phyloP scores from a whole-genome alignment of 2,329 filamentous ascomycete species.

The Pseudovirgaria hyperparasitica region DNA sequence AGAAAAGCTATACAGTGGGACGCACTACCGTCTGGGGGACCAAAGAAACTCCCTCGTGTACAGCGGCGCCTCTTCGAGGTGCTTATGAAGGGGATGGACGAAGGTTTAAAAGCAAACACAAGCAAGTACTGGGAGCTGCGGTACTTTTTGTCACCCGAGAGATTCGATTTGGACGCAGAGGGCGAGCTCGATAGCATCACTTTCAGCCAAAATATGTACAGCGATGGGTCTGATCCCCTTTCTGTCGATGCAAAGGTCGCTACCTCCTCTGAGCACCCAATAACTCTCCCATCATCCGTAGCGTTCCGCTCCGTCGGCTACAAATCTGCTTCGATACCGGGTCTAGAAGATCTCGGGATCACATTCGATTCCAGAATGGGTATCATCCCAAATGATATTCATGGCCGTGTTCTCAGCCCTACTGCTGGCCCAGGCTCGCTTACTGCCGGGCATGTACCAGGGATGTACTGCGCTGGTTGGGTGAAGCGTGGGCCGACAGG shows the following conservation, averaged over 20 bases:
- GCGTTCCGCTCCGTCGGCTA: slow-evolving; percentile 96
- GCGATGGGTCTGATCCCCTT: slow-evolving; percentile 27
- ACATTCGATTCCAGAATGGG: slow-evolving; percentile 65
- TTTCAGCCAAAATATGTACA: slow-evolving; percentile 41
- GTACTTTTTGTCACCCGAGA: slow-evolving; percentile 80
- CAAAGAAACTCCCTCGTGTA: slow-evolving; percentile 60
- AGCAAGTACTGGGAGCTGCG: slow-evolving; percentile 79
- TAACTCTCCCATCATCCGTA: slow-evolving; percentile 50
- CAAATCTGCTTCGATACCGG: slow-evolving; percentile 64
- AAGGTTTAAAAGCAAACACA: no score
- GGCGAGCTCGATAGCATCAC: no score
- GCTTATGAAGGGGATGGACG: slow-evolving; percentile 51
- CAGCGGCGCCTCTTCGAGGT: slow-evolving; percentile 70
- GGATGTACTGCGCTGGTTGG: slow-evolving; percentile 91
- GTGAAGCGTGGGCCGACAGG: slow-evolving; percentile 90
- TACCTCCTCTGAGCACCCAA: slow-evolving; percentile 29
- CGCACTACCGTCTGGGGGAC: no score
- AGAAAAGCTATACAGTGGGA: no score
- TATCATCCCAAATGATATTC: slow-evolving; percentile 68
- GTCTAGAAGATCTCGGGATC: slow-evolving; percentile 60
- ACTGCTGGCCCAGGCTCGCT: slow-evolving; percentile 23
- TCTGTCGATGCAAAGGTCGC: slow-evolving; percentile 39
- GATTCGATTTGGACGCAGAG: no score
- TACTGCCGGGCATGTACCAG: slow-evolving; percentile 43
- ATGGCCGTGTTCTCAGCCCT: slow-evolving; percentile 52